These are phyloP conservation scores for Aspergillus cavernicola DNA, from an alignment of 495 filamentous ascomycete species.

Conservation along the genomic window DNA sequence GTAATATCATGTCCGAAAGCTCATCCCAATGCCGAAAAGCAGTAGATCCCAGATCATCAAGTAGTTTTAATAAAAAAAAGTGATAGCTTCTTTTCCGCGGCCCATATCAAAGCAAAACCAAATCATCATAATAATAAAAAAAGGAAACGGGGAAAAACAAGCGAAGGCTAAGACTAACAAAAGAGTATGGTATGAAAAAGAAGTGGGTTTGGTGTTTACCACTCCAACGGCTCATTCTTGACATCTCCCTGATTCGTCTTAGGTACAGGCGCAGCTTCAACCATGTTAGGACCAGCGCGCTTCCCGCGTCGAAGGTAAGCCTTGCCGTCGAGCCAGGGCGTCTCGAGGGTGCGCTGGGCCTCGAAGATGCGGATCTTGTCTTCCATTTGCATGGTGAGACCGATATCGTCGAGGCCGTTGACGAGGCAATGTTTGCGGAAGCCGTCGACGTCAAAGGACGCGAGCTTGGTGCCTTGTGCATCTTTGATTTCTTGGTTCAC, in stretches of 20 bases:
- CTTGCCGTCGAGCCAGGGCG: slow-evolving; percentile 89
- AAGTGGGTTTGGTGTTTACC: too few relatives aligned
- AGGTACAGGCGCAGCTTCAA: slow-evolving; percentile 81
- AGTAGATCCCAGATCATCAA: background rate
- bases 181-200: too few relatives aligned
- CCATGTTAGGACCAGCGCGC: slow-evolving; percentile 62
- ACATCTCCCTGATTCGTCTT: slow-evolving; percentile 87
- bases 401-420: slow-evolving; percentile 96
- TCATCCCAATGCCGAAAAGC: background rate
- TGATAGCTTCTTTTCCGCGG: background rate
- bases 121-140: background rate
- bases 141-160: background rate
- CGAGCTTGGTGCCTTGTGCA: slow-evolving; percentile 64
- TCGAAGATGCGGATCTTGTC: slow-evolving; percentile 86
- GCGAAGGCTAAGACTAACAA: too few relatives aligned
- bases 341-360: slow-evolving; percentile 65
- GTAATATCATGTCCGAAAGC: slow-evolving; percentile 8
- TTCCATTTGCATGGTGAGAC: slow-evolving; percentile 86
- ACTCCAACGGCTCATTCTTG: slow-evolving; percentile 84
- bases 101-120: background rate
- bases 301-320: slow-evolving; percentile 71
- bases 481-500: slow-evolving; percentile 80
- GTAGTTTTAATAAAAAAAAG: background rate
- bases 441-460: slow-evolving; percentile 78
- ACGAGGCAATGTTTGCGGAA: slow-evolving; percentile 93